These are phyloP conservation scores for Coffea eugenioides DNA, from an alignment of 257 asterid species.

Conservation along the genomic window DNA sequence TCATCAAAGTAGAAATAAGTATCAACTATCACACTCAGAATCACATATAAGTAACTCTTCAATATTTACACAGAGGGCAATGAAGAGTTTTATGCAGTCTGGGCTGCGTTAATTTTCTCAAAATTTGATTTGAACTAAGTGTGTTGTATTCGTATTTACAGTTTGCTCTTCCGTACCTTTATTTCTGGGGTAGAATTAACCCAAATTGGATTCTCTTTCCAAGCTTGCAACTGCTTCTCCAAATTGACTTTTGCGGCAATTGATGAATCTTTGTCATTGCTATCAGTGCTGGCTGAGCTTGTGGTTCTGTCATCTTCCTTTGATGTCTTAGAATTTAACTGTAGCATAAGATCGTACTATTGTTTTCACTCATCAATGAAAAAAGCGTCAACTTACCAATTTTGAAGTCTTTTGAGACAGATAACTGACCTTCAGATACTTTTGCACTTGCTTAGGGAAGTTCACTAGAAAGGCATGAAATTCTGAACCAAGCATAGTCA, in stretches of 20 bases:
- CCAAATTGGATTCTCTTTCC: slow-evolving; percentile 84
- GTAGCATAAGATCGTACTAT: slow-evolving; percentile 19
- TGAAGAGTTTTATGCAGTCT: background rate
- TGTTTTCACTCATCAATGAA: background rate
- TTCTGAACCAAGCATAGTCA: background rate
- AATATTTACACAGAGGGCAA: background rate
- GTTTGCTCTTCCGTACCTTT: slow-evolving; percentile 42
- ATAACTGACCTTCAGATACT: slow-evolving; percentile 21
- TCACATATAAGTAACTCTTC: background rate
- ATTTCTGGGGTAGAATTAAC: slow-evolving; percentile 57
- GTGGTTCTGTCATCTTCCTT: slow-evolving; percentile 23
- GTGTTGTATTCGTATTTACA: background rate
- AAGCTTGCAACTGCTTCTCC: slow-evolving; percentile 65
- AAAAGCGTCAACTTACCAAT: background rate
- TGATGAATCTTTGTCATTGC: slow-evolving; percentile 31
- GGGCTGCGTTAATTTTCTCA: background rate
- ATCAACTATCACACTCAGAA: background rate
- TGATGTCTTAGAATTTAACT: slow-evolving; percentile 37
- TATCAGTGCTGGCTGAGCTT: slow-evolving; percentile 18
- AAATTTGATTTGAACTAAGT: too few species aligned
- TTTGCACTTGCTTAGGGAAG: slow-evolving; percentile 20
- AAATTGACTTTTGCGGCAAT: slow-evolving; percentile 37
- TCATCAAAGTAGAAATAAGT: background rate
- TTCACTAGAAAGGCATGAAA: slow-evolving; percentile 18
- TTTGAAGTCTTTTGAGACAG: background rate